A percentile compares a stretch with the other conserved stretches of the same genome.
These are phyloP conservation scores for Dispira parvispora DNA, from an alignment of 192 early-diverging fungal genomes.

Conservation along the genomic window DNA sequence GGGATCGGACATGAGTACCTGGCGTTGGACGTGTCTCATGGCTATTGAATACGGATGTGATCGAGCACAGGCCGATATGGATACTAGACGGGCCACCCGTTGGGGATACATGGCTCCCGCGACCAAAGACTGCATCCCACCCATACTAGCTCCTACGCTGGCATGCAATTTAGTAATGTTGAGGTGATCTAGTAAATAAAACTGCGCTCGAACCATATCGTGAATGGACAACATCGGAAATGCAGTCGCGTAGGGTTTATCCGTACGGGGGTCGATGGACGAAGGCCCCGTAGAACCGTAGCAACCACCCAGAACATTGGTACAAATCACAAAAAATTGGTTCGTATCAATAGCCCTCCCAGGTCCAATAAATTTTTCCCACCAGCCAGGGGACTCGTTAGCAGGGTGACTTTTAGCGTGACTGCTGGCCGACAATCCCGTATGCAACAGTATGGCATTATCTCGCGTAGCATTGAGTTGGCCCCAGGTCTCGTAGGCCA, in stretches of 20 bases:
- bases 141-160: conserved; percentile 87
- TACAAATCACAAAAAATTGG: conserved; percentile 90
- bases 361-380: conserved; percentile 95
- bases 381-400: conserved; percentile 79
- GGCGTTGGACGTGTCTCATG: conserved; percentile 76
- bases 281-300: conserved; percentile 90
- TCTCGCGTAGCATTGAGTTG: conserved; percentile 51
- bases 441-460: conserved; percentile 88
- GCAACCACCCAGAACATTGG: conserved; percentile 91
- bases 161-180: conserved; percentile 70
- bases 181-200: conserved; percentile 60
- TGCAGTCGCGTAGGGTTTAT: conserved; percentile 63
- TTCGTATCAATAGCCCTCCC: conserved; percentile 80
- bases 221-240: conserved; percentile 87
- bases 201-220: conserved; percentile 96
- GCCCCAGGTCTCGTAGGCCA: conserved; percentile 99
- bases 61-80: conserved; percentile 80
- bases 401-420: conserved; percentile 77
- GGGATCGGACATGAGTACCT: conserved; percentile 80
- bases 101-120: conserved; percentile 68
- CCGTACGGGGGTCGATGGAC: conserved; percentile 56
- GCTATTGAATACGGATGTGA: conserved; percentile 97
- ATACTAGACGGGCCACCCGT: conserved; percentile 60
- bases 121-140: conserved; percentile 86
- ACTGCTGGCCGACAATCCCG: conserved; percentile 79